Evolutionary conservation across 176 grass and related monocot genomes (phyloP), one percentile per base, ranked within the genome.

Genomic region (Eragrostis nindensis): DNA sequence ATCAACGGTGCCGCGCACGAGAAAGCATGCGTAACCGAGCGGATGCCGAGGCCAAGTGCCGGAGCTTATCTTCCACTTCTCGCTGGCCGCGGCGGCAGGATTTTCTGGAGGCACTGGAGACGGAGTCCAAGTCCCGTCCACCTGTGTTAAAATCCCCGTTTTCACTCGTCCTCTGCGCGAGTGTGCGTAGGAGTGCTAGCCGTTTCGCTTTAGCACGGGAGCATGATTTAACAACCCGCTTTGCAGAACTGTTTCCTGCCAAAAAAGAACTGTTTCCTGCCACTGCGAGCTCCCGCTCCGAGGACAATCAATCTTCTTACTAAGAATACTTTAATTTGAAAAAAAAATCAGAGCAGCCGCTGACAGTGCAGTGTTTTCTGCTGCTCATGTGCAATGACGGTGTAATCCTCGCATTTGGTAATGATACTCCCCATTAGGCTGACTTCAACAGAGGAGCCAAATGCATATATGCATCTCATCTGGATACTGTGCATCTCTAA

Each of bases 191-290:
- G 49, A 52, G 50, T 53, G n/a, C 2, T 10, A 45, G 22, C 69
- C 69, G 11, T 19, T 30, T 32, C 29, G 19, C 71, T 56, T 73
- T 36, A 21, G 26, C 26, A 2, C n/a, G n/a, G 26, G 70, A 24
- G 30, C 18, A 41, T 32, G 73, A 45, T 76, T 76, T 76, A 62
- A 47, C 56, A 62, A 62, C 19, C 62, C 30, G 62, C 32, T 62
- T 62, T 76, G 73, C 54, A 61, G 38, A 75, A 75, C 53, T 44
- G 74, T 46, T 76, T 62, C 38, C 74, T 43, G 53, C n/a, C 41
- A 5, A n/a, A n/a, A n/a, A n/a, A 61, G 38, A 75, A 75, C 53
- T 44, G 74, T 46, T 76, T 62, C 38, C 74, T 43, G 53, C n/a
- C 41, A 5, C 39, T 30, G 22, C 22, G 48, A 36, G 75, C 75